Evolutionary conservation across 2,329 filamentous ascomycete species (phyloP), one percentile per base, ranked within the genome.

Genomic region (Daldinia sp.): DNA sequence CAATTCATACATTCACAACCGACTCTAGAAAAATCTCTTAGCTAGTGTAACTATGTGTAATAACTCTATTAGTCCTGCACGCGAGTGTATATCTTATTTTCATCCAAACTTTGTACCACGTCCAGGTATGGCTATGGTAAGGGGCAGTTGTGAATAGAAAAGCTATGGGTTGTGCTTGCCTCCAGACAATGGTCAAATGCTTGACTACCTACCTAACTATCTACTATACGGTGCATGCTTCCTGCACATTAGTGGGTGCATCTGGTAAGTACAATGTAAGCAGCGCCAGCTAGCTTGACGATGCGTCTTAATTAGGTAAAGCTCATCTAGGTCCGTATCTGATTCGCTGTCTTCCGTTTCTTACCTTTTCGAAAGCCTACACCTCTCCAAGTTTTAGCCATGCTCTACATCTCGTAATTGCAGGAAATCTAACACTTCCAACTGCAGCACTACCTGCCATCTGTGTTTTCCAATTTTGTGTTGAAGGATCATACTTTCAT

Each of bases 1-100:
- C 5, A 27, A 27, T 27, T 13, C 13, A 45, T 13, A 15, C 15
- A 7, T 45, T 27, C 21, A 45, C 39, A 3, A 9, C 21, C 15
- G 6, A 7, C 15, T 27, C 39, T 45, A 15, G 1, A 23, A 27
- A 45, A 8, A 13, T n/a, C 39, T 45, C 1, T 9, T 15, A 45
- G 10, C 2, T n/a, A 5, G 6, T 27, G 10, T 25, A n/a, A 15
- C n/a, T n/a, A n/a, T n/a, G n/a, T n/a, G n/a, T n/a, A n/a, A n/a
- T n/a, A n/a, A n/a, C n/a, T n/a, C n/a, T n/a, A n/a, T n/a, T 15
- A 0, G 1, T 15, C 6, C 2, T 27, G 13, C n/a, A 7, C 3
- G 0, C 7, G 3, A 3, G 3, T 8, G n/a, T 45, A 8, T 45
- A 15, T 13, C 9, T 15, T 27, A 45, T 15, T 7, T 7, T 11